Conservation (phyloP, 2,329 filamentous ascomycete genomes). For the Curvularia spicifera region DNA sequence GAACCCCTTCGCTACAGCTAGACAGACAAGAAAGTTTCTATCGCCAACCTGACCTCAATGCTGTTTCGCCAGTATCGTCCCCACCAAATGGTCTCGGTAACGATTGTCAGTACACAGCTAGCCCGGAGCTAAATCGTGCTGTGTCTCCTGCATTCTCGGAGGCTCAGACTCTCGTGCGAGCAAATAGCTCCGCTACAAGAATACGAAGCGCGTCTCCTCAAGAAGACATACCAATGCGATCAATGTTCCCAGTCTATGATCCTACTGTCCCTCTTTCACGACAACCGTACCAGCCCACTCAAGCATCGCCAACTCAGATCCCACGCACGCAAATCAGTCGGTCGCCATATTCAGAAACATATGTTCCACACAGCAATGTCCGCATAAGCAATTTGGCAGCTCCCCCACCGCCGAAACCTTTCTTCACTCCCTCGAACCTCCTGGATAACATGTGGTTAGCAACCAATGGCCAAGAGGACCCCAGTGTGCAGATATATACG, state of each 20-base stretch:
- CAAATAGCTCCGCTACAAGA: conserved; percentile 45
- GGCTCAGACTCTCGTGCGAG: conserved; percentile 47
- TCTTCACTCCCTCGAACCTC: conserved; percentile 62
- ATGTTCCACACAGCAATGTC: conserved; percentile 47
- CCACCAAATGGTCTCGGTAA: conserved; percentile 20
- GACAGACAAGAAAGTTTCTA: conserved; percentile 27
- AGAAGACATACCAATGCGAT: conserved; percentile 61
- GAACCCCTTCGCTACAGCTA: conserved; percentile 29
- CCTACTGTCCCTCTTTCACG: conserved; percentile 68
- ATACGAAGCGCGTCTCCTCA: conserved; percentile 38
- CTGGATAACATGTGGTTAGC: conserved; percentile 72
- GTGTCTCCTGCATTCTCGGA: conserved; percentile 46
- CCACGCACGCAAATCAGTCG: conserved; percentile 70
- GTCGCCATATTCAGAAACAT: conserved; percentile 65
- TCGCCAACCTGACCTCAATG: conserved; percentile 28
- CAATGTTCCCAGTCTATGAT: conserved; percentile 79
- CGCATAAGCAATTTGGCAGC: conserved; percentile 32
- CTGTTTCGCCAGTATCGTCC: conserved; percentile 29
- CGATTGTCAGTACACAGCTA: conserved; percentile 26
- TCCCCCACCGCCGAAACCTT: conserved; percentile 38
- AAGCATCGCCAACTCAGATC: conserved; percentile 68
- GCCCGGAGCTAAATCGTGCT: conserved; percentile 41
- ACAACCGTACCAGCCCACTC: conserved; percentile 74
- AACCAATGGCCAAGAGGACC: conserved; percentile 68
- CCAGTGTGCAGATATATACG: conserved; percentile 46